Base-by-base conservation (phyloP, 345 rosid genomes). In the Salix suchowensis region DNA sequence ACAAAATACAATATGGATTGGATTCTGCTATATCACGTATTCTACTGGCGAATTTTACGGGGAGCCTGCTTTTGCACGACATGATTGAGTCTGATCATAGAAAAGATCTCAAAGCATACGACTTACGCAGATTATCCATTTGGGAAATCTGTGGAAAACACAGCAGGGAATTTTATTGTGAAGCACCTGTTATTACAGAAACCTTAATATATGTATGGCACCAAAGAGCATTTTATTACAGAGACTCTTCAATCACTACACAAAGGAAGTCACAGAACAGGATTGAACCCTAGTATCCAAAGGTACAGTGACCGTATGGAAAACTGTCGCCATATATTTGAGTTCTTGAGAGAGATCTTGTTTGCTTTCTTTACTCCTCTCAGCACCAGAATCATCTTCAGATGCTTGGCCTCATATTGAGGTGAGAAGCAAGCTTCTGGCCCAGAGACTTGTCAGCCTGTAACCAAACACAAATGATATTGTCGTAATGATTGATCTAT, bases 351-450 rank as follows among this genome's bases (percentile, higher is more conserved):
- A 62, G 2, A 40, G 2, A 40, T 2, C 55, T 39, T 24, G 28
- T 34, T 15, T 65, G 40, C 40, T 18, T 32, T 65, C 36, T 19
- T 34, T 64, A 19, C 58, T 55, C 64, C 34, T 24, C 62, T 50
- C 58, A 28, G 5, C 74, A 30, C 74, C 24, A 46, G 62, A 72
- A 61, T 24, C 78, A 21, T 78, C 69, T 81, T 93, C 82, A 95
- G 72, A 91, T 86, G 86, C 72, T 89, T 26, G 99, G 93, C 76
- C 83, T 87, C 76, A 87, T 86, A 42, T 88, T 89, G 78, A 96
- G 93, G 44, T 92, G 92, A 67, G 82, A 76, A 18, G 99, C 95
- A 40, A 96, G 78, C 87, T 91, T 93, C 88, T 92, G 92, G 37
- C 98, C 97, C 46, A 96, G 81, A 72, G 97, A 86, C 72, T 74